These are phyloP conservation scores for Atractiella rhizophila DNA, from an alignment of 768 basidiomycete species.

Conservation along the genomic window DNA sequence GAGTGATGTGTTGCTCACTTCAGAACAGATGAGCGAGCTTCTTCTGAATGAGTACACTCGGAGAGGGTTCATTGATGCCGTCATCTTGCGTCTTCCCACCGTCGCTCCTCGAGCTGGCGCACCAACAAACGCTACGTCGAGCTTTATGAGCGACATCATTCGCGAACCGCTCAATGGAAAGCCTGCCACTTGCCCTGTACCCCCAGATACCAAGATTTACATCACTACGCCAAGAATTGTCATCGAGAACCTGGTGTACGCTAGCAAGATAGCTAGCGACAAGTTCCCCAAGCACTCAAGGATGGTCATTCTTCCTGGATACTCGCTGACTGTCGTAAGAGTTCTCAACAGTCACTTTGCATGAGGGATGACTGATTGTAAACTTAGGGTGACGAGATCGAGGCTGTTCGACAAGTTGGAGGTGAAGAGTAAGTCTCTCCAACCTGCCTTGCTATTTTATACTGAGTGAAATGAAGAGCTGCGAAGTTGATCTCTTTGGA, in stretches of 20 bases:
- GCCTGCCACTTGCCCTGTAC: slow-evolving; percentile 31
- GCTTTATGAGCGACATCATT: slow-evolving; percentile 37
- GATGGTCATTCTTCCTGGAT: slow-evolving; percentile 36
- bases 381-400: too few relatives aligned
- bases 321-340: slow-evolving; percentile 35
- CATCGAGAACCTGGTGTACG: slow-evolving; percentile 31
- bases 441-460: too few relatives aligned
- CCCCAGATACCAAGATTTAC: slow-evolving; percentile 30
- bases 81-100: slow-evolving; percentile 36
- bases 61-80: slow-evolving; percentile 34
- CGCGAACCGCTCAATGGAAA: slow-evolving; percentile 34
- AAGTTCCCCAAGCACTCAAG: slow-evolving; percentile 28
- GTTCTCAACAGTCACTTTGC: too few relatives aligned
- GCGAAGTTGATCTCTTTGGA: too few relatives aligned
- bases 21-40: slow-evolving; percentile 31
- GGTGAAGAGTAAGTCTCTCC: too few relatives aligned
- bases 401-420: too few relatives aligned
- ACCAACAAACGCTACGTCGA: slow-evolving; percentile 32
- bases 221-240: slow-evolving; percentile 31
- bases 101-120: slow-evolving; percentile 34
- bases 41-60: slow-evolving; percentile 37
- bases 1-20: too few relatives aligned
- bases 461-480: too few relatives aligned
- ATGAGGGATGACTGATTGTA: too few relatives aligned
- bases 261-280: slow-evolving; percentile 27